Conservation (phyloP, 805 yeast species). For the Yamadazyma laniorum region DNA sequence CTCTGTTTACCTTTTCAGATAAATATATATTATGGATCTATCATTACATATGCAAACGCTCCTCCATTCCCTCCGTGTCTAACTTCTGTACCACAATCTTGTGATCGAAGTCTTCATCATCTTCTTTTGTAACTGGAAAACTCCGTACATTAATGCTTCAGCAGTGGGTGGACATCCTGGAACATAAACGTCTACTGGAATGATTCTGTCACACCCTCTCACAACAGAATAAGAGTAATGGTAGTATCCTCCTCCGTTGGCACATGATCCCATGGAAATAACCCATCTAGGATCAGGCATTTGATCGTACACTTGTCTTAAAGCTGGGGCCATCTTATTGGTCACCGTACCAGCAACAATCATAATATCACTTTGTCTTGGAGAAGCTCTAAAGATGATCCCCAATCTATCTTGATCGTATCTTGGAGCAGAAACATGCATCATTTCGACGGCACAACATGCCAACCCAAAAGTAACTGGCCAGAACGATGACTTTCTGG, state of each 20-base stretch:
- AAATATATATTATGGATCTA: conserved; percentile 2
- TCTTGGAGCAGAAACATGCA: conserved; percentile 89
- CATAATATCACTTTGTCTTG: conserved; percentile 89
- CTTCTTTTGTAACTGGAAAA: conserved; percentile 85
- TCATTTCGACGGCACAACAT: conserved; percentile 94
- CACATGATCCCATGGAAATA: conserved; percentile 91
- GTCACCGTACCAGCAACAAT: conserved; percentile 91
- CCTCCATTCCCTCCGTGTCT: too few relatives aligned
- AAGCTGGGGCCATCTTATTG: conserved; percentile 90
- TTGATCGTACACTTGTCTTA: conserved; percentile 90
- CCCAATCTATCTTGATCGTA: conserved; percentile 92
- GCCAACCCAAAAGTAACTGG: conserved; percentile 91
- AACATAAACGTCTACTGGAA: conserved; percentile 87
- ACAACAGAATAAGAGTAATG: conserved; percentile 88
- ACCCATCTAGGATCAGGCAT: conserved; percentile 97
- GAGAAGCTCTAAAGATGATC: conserved; percentile 89
- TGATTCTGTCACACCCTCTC: conserved; percentile 84
- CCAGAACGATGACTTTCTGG: conserved; percentile 89
- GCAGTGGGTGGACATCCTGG: conserved; percentile 94
- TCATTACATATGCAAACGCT: not conserved
- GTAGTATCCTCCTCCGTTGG: conserved; percentile 91
- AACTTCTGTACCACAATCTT: conserved; percentile 79
- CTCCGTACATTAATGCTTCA: conserved; percentile 89
- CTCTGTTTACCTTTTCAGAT: not conserved
- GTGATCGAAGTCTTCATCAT: conserved; percentile 80